Percentiles rank a stretch among this genome's conserved stretches.
Evolutionary conservation across 2,329 filamentous ascomycete species (phyloP).

Genomic region (Monosporascus sp.): DNA sequence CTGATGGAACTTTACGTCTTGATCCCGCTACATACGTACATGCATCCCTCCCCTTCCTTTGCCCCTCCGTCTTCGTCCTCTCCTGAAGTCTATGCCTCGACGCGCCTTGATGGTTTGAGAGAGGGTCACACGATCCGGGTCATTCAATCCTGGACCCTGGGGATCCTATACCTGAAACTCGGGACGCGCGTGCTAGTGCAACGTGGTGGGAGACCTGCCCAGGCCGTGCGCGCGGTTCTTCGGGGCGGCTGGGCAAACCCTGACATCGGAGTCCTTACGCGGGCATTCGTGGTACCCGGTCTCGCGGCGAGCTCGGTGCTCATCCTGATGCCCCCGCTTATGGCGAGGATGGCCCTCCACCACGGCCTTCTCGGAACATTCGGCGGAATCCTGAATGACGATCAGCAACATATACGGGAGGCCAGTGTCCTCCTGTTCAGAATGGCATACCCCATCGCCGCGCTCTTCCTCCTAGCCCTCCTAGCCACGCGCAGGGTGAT

Average conservation of each 20-base stretch:
- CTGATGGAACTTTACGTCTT: slow-evolving; percentile 85
- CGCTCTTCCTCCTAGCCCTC: slow-evolving; percentile 42
- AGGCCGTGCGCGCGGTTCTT: slow-evolving; percentile 69
- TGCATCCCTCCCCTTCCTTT: slow-evolving; percentile 36
- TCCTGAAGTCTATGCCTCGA: slow-evolving; percentile 16
- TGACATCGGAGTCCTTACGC: slow-evolving; percentile 72
- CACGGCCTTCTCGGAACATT: slow-evolving; percentile 9
- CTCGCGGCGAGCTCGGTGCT: slow-evolving; percentile 56
- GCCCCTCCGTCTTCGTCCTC: slow-evolving; percentile 7
- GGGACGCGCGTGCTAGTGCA: slow-evolving; percentile 64
- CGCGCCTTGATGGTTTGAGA: slow-evolving; percentile 24
- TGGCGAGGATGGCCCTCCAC: slow-evolving; percentile 48
- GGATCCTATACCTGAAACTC: slow-evolving; percentile 84
- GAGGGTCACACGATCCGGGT: slow-evolving; percentile 70
- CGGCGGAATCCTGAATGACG: slow-evolving; percentile 12
- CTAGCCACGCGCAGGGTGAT: slow-evolving; percentile 48
- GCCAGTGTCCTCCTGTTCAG: slow-evolving; percentile 41
- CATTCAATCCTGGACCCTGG: slow-evolving; percentile 91
- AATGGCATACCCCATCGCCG: slow-evolving; percentile 65
- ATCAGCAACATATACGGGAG: slow-evolving; percentile 16
- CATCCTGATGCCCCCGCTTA: slow-evolving; percentile 57
- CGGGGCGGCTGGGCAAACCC: slow-evolving; percentile 74
- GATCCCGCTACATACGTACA: slow-evolving; percentile 79
- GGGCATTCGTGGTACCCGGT: slow-evolving; percentile 79
- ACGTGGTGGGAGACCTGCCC: slow-evolving; percentile 64